Evolutionary conservation across 106 monocot genomes (phyloP), one percentile per base, ranked within the genome.

Genomic region (Dactylorhiza incarnata): DNA sequence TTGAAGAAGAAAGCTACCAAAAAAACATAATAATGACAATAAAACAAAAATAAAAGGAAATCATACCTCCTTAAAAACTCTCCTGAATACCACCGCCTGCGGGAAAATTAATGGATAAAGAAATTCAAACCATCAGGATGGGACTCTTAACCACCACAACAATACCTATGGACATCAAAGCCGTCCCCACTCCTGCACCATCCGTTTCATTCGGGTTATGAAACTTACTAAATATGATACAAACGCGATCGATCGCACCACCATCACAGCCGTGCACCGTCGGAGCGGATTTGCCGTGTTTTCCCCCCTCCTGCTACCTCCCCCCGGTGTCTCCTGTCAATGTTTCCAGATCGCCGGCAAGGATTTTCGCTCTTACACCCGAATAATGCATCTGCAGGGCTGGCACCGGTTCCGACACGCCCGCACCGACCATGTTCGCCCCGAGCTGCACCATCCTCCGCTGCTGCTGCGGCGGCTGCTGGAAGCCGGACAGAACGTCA

Each of bases 321-420:
- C 84, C 77, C 58, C 75, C 78, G 55, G 73, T 72, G 46, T 83
- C 89, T 65, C 77, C 72, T 53, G 71, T 84, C 90, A 86, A 83
- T 24, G 84, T 53, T 4, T 92, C 87, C 54, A 84, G 48, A 7
- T 88, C 89, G 7, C 78, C 73, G 29, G 69, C 16, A 51, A 77
- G 79, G 24, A 86, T 61, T 17, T 79, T 86, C 1, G 80, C 58
- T 45, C 79, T 78, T 11, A 73, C 49, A 26, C 67, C 61, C 0
- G 83, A 83, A 80, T 81, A 91, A 63, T 83, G 91, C 82, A 88
- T 54, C 75, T 82, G 90, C 9, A 95, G 75, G 51, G 90, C 88
- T 8, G 82, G 82, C 26, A 90, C 90, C 2, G 90, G 90, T 68
- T 96, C 93, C 0, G 88, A 79, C 0, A 88, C 83, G 8, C 80